These are phyloP conservation scores for Reutealis trisperma DNA, from an alignment of 345 rosid genomes.

Conservation along the genomic window DNA sequence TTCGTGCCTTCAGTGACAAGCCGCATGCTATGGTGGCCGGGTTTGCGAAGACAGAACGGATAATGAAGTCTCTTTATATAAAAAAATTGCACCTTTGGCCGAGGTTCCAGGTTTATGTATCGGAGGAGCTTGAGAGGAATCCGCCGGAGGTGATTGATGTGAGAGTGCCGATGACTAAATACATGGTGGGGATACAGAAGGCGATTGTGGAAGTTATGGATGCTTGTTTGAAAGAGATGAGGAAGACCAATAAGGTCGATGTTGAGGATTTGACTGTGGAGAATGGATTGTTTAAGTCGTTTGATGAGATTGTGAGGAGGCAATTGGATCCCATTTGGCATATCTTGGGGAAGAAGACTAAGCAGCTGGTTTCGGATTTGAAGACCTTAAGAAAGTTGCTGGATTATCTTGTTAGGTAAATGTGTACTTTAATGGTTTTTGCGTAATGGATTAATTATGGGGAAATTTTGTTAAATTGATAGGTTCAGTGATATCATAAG, in stretches of 20 bases:
- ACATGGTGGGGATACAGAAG: slow-evolving; percentile 89
- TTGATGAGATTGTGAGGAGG: slow-evolving; percentile 95
- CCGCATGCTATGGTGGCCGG: slow-evolving; percentile 92
- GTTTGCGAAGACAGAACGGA: slow-evolving; percentile 85
- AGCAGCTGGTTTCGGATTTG: slow-evolving; percentile 96
- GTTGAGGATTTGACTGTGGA: slow-evolving; percentile 95
- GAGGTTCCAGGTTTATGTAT: slow-evolving; percentile 89
- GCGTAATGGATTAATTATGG: neutral
- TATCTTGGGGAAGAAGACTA: slow-evolving; percentile 86
- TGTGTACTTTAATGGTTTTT: neutral
- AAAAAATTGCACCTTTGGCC: slow-evolving; percentile 79
- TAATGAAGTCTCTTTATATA: slow-evolving; percentile 73
- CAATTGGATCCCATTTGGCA: slow-evolving; percentile 99
- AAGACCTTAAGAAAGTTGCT: slow-evolving; percentile 92
- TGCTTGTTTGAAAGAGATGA: slow-evolving; percentile 96
- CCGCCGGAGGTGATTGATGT: slow-evolving; percentile 90
- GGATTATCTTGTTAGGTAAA: slow-evolving; percentile 95
- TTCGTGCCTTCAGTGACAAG: slow-evolving; percentile 76
- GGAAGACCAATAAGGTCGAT: slow-evolving; percentile 91
- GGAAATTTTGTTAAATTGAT: neutral
- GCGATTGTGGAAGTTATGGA: slow-evolving; percentile 89
- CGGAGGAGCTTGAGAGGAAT: slow-evolving; percentile 77
- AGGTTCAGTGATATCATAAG: neutral
- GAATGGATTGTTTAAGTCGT: slow-evolving; percentile 93
- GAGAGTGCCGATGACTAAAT: slow-evolving; percentile 76